These are phyloP conservation scores for Taiozyma sp. DNA, from an alignment of 1,139 yeast genomes.

Conservation along the genomic window DNA sequence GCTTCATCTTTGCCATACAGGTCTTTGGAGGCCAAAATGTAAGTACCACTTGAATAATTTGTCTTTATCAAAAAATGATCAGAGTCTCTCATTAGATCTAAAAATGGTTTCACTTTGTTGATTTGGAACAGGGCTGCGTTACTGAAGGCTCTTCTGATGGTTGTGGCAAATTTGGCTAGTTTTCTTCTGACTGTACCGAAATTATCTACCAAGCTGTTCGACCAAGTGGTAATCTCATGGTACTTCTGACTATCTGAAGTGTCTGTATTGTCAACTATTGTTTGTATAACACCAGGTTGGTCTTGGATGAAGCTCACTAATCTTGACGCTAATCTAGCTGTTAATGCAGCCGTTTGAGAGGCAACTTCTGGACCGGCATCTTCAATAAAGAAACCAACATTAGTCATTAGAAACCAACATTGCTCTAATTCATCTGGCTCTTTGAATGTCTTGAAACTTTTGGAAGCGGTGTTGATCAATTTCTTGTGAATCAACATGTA, in stretches of 20 bases:
- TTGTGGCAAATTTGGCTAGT: conserved; percentile 70
- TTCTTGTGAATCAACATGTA: conserved; percentile 71
- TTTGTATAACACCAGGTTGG: conserved; percentile 65
- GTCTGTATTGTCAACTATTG: conserved; percentile 29
- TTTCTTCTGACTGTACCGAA: conserved; percentile 84
- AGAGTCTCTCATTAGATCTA: conserved; percentile 54
- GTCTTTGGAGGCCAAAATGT: conserved; percentile 33
- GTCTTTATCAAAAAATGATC: conserved; percentile 80
- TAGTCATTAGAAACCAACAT: conserved; percentile 71
- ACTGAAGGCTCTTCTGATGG: conserved; percentile 66
- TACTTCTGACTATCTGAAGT: conserved; percentile 20
- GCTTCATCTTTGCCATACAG: conserved; percentile 32
- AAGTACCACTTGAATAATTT: conserved; percentile 62
- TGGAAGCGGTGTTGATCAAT: conserved; percentile 70
- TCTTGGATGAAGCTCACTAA: conserved; percentile 66
- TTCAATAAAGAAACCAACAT: conserved; percentile 66
- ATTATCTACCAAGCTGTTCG: conserved; percentile 76
- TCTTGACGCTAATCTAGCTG: conserved; percentile 64
- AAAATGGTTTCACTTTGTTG: conserved; percentile 49
- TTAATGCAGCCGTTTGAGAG: conserved; percentile 62
- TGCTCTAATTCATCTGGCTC: conserved; percentile 88
- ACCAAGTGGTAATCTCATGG: conserved; percentile 73
- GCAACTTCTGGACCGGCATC: conserved; percentile 89
- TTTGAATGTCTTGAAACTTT: conserved; percentile 77
- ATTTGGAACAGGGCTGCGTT: conserved; percentile 71